Evolutionary conservation across 2,329 filamentous ascomycete species (phyloP).

Genomic region (Pseudopithomyces maydicus): DNA sequence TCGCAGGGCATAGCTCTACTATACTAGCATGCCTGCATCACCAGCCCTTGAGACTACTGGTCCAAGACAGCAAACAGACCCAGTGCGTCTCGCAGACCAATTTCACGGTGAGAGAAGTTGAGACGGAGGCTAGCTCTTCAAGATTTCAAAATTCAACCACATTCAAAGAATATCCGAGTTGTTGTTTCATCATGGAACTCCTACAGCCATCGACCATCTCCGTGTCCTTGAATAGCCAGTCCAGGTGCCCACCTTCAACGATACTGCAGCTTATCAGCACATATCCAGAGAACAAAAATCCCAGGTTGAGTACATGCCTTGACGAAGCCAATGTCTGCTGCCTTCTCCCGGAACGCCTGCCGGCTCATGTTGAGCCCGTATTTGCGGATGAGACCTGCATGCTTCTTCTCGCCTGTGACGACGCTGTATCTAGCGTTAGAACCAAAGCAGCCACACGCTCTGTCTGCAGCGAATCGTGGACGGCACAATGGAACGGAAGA

Average conservation of each 20-base stretch:
- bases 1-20: slow-evolving; percentile 68
- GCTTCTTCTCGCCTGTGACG: slow-evolving; percentile 35
- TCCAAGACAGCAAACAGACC: too few relatives aligned
- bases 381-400: slow-evolving; percentile 97
- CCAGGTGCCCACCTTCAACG: background rate
- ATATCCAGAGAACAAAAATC: background rate
- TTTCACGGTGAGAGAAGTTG: too few relatives aligned
- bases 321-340: slow-evolving; percentile 67
- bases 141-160: too few relatives aligned
- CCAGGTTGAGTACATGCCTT: slow-evolving; percentile 55
- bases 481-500: slow-evolving; percentile 44
- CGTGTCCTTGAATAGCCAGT: background rate
- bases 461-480: background rate
- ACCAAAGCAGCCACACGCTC: background rate
- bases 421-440: slow-evolving; percentile 16
- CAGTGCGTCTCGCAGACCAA: too few relatives aligned
- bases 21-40: too few relatives aligned
- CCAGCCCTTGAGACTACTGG: too few relatives aligned
- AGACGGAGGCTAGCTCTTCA: too few relatives aligned
- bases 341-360: slow-evolving; percentile 71
- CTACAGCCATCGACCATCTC: too few relatives aligned
- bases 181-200: too few relatives aligned
- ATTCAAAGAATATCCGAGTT: too few relatives aligned
- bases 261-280: background rate
- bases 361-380: slow-evolving; percentile 86